Conservation (phyloP, 768 basidiomycete species). For the Leccinum disarticulatum region DNA sequence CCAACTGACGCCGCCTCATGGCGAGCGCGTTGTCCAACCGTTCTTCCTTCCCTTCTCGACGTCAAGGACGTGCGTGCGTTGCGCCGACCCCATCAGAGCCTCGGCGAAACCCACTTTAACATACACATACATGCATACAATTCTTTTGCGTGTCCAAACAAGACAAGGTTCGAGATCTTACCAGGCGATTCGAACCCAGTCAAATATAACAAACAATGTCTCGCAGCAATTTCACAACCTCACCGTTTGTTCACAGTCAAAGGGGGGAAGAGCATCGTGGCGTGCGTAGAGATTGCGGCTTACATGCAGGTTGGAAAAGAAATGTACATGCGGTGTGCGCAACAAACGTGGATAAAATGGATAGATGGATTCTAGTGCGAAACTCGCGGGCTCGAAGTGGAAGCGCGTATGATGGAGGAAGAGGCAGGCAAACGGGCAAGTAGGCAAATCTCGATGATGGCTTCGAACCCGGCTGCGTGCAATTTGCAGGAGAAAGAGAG, state of each 20-base stretch:
- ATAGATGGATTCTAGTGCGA: constrained; percentile 14
- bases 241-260: constrained; percentile 3
- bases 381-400: neutral
- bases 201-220: constrained; percentile 1
- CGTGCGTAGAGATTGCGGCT: constrained; percentile 11
- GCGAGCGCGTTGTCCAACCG: constrained; percentile 23
- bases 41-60: neutral
- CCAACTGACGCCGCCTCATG: constrained; percentile 20
- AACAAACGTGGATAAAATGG: constrained; percentile 14
- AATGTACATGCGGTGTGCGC: constrained; percentile 13
- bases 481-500: neutral
- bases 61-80: constrained; percentile 1
- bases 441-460: neutral
- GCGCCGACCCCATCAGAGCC: constrained; percentile 19
- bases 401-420: neutral
- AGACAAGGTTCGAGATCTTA: constrained; percentile 20
- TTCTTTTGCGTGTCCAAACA: neutral
- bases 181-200: constrained; percentile 14
- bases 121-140: neutral
- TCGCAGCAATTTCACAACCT: constrained; percentile 9
- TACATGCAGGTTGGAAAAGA: constrained; percentile 13
- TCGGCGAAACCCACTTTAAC: constrained; percentile 27
- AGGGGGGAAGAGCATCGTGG: constrained; percentile 13
- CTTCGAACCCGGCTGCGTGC: neutral
- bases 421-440: neutral